phyloP scores from a whole-genome alignment of 2,329 filamentous ascomycete genomes.

The Colletotrichum australisinense region DNA sequence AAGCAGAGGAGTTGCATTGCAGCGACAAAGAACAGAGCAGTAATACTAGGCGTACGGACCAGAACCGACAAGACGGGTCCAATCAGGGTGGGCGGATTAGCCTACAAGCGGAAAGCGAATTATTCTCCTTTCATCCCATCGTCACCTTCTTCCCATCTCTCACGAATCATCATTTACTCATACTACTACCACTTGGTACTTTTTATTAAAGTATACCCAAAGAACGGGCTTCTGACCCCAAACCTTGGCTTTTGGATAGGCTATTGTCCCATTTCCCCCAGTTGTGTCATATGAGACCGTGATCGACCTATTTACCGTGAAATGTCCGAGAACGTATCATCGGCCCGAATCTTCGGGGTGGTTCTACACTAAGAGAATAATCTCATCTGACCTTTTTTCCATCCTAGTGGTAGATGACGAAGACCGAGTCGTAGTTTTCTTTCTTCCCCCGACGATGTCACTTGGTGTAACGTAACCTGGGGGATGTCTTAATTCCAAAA shows the following conservation, averaged over 20 bases:
- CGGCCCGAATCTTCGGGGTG: background rate
- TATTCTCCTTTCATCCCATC: constrained; percentile 30
- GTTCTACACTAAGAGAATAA: background rate
- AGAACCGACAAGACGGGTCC: constrained; percentile 12
- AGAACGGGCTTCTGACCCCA: background rate
- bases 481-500: background rate
- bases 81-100: constrained; percentile 2
- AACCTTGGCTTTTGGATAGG: constrained; percentile 11
- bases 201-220: background rate
- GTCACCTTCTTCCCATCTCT: constrained; percentile 30
- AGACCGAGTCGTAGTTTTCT: background rate
- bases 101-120: constrained; percentile 25
- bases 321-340: constrained; percentile 16
- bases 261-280: background rate
- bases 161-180: constrained; percentile 19
- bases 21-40: constrained; percentile 24
- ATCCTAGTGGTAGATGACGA: background rate
- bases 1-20: constrained; percentile 14
- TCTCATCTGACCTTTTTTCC: constrained; percentile 7
- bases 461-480: constrained; percentile 15
- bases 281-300: background rate
- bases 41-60: background rate
- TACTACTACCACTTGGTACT: background rate
- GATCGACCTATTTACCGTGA: background rate
- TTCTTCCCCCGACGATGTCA: constrained; percentile 9